phyloP scores from a whole-genome alignment of 2,329 filamentous ascomycete genomes.

The Bretziella fagacearum region DNA sequence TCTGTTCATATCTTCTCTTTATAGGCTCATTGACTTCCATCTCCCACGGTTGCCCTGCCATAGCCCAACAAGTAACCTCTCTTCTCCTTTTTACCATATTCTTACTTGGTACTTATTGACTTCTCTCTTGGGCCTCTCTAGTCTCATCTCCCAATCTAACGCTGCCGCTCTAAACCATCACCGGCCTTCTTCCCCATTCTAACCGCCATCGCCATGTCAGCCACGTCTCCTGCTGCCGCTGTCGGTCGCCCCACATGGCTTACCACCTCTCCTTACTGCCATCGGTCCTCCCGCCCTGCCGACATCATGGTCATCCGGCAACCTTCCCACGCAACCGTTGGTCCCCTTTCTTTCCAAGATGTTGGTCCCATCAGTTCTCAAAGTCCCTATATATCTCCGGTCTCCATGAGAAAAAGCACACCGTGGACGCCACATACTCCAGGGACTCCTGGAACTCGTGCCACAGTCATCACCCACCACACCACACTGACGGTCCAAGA shows the following conservation, averaged over 20 bases:
- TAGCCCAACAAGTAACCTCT: constrained; percentile 25
- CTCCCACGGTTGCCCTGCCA: not conserved
- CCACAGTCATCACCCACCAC: constrained; percentile 1
- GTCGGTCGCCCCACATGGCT: constrained; percentile 27
- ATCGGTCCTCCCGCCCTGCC: constrained; percentile 4
- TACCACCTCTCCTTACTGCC: constrained; percentile 21
- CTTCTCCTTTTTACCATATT: constrained; percentile 26
- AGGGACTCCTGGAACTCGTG: constrained; percentile 1
- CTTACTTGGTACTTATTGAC: constrained; percentile 26
- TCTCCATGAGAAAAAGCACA: not conserved
- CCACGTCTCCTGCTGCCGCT: constrained; percentile 24
- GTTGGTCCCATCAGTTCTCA: not conserved
- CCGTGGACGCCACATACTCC: constrained; percentile 4
- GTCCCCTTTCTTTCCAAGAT: constrained; percentile 1
- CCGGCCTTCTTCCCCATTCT: constrained; percentile 27
- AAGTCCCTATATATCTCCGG: not conserved
- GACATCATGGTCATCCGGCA: constrained; percentile 9
- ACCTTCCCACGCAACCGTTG: not conserved
- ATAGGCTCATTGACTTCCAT: not conserved
- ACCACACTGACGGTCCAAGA: not conserved
- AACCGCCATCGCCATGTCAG: constrained; percentile 22
- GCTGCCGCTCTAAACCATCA: constrained; percentile 24
- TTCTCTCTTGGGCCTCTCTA: constrained; percentile 23
- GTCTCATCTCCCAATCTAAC: constrained; percentile 24
- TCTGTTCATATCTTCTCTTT: too few species aligned